Percentiles rank a stretch among this genome's conserved stretches.
These are phyloP conservation scores for Colletotrichum sidae DNA, from an alignment of 2,329 filamentous ascomycete genomes.

Conservation along the genomic window DNA sequence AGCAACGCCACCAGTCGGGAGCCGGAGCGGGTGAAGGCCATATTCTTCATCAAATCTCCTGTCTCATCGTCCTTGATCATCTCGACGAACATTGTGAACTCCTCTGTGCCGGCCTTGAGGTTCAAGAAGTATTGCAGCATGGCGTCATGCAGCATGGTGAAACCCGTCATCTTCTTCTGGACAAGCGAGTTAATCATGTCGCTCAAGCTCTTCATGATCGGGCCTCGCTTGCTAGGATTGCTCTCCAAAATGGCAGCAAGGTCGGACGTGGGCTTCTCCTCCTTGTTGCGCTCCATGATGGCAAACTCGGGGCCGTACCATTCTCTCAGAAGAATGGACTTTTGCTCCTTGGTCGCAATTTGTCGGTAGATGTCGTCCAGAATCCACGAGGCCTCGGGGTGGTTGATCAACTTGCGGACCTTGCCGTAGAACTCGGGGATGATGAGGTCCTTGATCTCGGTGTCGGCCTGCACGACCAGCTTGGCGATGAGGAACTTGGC, in stretches of 20 bases:
- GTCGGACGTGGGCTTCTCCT: constrained; percentile 70
- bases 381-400: constrained; percentile 97
- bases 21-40: constrained; percentile 94
- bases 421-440: constrained; percentile 96
- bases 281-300: constrained; percentile 73
- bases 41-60: constrained; percentile 91
- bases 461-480: constrained; percentile 90
- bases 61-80: constrained; percentile 92
- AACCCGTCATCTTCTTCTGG: constrained; percentile 96
- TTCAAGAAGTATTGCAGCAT: constrained; percentile 97
- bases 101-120: constrained; percentile 79
- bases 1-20: constrained; percentile 84
- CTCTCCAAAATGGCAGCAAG: constrained; percentile 79
- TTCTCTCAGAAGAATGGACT: constrained; percentile 85
- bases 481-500: constrained; percentile 98
- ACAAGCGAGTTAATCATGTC: constrained; percentile 92
- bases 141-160: constrained; percentile 97
- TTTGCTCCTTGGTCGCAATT: constrained; percentile 87
- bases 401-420: constrained; percentile 92
- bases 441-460: constrained; percentile 87
- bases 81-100: constrained; percentile 89
- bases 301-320: constrained; percentile 98
- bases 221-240: constrained; percentile 85
- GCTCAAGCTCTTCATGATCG: constrained; percentile 87
- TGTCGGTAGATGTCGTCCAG: constrained; percentile 95